Conservation (phyloP, 192 early-diverging fungal species). For the Haplosporangium gracile region DNA sequence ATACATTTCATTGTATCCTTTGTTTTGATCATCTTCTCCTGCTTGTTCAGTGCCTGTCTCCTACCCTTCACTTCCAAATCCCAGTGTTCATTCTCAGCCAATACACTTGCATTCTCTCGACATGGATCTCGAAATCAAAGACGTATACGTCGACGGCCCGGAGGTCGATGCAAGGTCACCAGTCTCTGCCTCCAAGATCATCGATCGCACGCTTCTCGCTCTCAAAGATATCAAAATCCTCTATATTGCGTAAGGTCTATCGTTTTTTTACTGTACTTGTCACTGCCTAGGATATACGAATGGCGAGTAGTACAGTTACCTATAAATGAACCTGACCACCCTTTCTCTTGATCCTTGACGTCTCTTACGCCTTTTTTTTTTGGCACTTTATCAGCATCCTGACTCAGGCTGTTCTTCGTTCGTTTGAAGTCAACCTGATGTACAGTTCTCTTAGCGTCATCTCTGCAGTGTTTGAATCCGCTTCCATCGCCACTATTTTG, state of each 20-base stretch:
- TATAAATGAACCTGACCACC: not conserved
- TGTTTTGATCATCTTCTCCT: too few species aligned
- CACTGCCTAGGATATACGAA: not conserved
- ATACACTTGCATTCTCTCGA: not conserved
- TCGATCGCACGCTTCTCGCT: constrained; percentile 20
- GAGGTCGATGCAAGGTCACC: not conserved
- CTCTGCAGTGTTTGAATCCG: not conserved
- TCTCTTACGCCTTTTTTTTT: not conserved
- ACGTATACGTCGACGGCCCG: not conserved
- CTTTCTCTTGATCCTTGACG: not conserved
- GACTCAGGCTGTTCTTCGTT: constrained; percentile 10
- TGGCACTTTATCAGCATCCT: constrained; percentile 5
- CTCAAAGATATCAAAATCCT: constrained; percentile 9
- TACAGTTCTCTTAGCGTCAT: not conserved
- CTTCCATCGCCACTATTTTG: constrained; percentile 12
- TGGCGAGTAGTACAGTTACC: not conserved
- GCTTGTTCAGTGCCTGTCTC: too few species aligned
- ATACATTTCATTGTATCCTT: too few species aligned
- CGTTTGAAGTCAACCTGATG: constrained; percentile 26
- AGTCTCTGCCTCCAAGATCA: constrained; percentile 16
- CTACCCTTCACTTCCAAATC: too few species aligned
- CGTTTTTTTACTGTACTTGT: not conserved
- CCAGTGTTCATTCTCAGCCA: too few species aligned
- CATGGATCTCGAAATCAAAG: constrained; percentile 8
- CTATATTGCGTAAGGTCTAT: constrained; percentile 8